Percentiles rank a stretch among this genome's conserved stretches.
phyloP scores from a whole-genome alignment of 345 rosid species.

The Pistacia atlantica region DNA sequence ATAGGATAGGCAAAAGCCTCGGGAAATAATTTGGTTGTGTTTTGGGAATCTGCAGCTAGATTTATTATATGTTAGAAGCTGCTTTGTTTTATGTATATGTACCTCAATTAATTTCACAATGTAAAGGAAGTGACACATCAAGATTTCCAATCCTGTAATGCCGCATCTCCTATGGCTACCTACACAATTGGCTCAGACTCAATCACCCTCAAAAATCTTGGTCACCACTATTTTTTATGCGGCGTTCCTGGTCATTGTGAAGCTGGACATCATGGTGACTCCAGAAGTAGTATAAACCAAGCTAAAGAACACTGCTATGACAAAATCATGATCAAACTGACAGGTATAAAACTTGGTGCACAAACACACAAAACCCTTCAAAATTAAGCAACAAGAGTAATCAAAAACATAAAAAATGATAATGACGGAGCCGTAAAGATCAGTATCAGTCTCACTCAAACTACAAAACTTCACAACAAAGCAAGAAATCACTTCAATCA shows the following conservation, averaged over 20 bases:
- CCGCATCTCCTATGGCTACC: no score
- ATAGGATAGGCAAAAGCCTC: neutral
- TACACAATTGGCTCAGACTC: no score
- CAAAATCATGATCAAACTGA: constrained; percentile 16
- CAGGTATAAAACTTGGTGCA: constrained; percentile 3
- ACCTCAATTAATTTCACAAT: no score
- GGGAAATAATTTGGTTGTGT: neutral
- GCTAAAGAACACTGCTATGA: neutral
- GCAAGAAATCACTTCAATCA: constrained; percentile 27
- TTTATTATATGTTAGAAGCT: neutral
- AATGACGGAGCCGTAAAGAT: constrained; percentile 22
- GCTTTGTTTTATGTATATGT: neutral
- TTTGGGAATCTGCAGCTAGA: neutral
- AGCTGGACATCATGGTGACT: neutral
- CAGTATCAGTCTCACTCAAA: constrained; percentile 15
- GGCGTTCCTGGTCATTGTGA: no score
- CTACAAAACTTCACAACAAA: constrained; percentile 21
- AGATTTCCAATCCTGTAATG: no score
- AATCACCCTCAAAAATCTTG: no score
- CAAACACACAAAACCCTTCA: constrained; percentile 3
- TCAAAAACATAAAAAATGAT: constrained; percentile 1
- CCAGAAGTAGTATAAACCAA: neutral
- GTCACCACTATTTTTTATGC: no score
- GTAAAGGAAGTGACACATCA: no score
- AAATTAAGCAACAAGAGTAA: constrained; percentile 8